Base-by-base conservation (phyloP, 129 eudicot species). In the Helichrysum umbraculigerum region DNA sequence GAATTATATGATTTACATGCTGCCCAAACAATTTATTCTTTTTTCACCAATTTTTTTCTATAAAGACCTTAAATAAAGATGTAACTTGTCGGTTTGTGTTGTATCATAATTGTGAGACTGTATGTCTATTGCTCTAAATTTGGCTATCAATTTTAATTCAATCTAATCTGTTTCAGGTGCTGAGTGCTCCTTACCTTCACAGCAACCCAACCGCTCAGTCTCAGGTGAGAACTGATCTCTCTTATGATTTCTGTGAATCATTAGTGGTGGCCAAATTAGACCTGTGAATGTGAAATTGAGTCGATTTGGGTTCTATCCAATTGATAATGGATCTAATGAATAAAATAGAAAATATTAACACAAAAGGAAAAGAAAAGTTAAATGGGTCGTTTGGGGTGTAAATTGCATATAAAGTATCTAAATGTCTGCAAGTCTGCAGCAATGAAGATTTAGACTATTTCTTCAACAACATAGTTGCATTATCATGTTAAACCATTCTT, bases 181-280 rank as follows among this genome's bases (percentile, higher is more conserved):
- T 90, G 78, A 86, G 98, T 78, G 96, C 96, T 85, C 98, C 98
- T 22, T 93, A 93, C 71, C 93, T 93, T 21, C 69, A 82, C 30
- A 82, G 81, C 80, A 61, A 83, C 42, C 76, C 95, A 56, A 66
- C 73, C 6, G 54, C 65, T 20, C 77, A 84, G 15, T 70, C 63
- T 82, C 80, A 88, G 86, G 93, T 88, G 34, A 78, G 79, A 77
- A 54, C 47, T 66, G 47, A 84, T 21, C 17, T 50, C 71, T 34
- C 20, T 20, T 39, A 20, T 75, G 19, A 6, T 30, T 58, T 37
- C 8, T 22, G 8, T 39, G 28, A 58, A 16, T 22, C 59, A n/a
- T 71, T 19, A 71, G 0, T n/a, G 62, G 52, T 56, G 66, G 52
- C 66, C 16, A 72, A 56, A 9, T 20, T 56, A n/a, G 30, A 57